These are phyloP conservation scores for Psilocybe tampanensis DNA, from an alignment of 768 basidiomycete genomes.

Conservation along the genomic window DNA sequence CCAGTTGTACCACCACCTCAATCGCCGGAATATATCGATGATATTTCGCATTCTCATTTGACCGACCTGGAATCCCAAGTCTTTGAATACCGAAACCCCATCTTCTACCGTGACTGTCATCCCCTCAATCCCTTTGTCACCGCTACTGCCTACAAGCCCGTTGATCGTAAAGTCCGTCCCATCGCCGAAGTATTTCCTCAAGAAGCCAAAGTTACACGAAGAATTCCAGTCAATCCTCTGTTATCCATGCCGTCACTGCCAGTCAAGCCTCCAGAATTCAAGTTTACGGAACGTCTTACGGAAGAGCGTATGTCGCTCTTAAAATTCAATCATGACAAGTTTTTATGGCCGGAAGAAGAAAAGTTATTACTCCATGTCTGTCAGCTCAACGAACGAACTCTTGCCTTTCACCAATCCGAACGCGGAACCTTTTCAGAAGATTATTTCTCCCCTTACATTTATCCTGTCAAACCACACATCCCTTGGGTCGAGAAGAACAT, in stretches of 20 bases:
- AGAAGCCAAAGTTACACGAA: not conserved
- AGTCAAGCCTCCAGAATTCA: not conserved
- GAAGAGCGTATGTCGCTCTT: not conserved
- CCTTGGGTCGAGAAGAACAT: slow-evolving; percentile 31
- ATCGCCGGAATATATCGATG: not conserved
- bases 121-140: not conserved
- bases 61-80: not conserved
- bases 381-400: not conserved
- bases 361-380: not conserved
- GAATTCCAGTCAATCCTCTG: not conserved
- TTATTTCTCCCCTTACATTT: slow-evolving; percentile 21
- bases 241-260: not conserved
- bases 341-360: not conserved
- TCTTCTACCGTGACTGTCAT: too few relatives aligned
- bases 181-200: not conserved
- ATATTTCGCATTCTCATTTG: not conserved
- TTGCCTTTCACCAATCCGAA: not conserved
- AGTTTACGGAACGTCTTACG: not conserved
- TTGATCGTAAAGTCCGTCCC: not conserved
- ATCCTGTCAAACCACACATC: slow-evolving; percentile 27
- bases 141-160: not conserved
- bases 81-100: too few relatives aligned
- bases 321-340: not conserved
- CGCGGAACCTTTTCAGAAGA: slow-evolving; percentile 11
- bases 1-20: not conserved